Base-by-base conservation (phyloP, 225 moss, liverwort and hornwort genomes). In the Pleurozium schreberi region DNA sequence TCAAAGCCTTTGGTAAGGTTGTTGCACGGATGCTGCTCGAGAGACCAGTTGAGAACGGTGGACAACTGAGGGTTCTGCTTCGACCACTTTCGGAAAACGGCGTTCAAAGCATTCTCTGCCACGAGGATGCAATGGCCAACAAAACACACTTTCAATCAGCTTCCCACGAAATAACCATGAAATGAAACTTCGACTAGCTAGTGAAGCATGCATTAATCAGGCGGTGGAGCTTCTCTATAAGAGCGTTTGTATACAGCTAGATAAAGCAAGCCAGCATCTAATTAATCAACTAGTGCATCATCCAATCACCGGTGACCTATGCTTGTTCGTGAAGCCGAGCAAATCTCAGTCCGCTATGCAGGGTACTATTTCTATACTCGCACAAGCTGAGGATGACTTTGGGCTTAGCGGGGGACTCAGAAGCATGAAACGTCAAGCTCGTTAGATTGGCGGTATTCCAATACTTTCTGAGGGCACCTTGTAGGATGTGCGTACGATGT, bases 1-100 rank as follows among this genome's bases (percentile, higher is more conserved):
- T 12, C 22, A 4, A n/a, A 2, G 22, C 6, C 7, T 2, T 0
- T 5, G 9, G 30, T 25, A 3, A 26, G 16, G 31, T 23, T 43
- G 30, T 45, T 16, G n/a, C 75, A 85, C 27, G 75, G 85, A 66
- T 85, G 85, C 4, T 59, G 21, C 11, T 74, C 31, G 18, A 47
- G 36, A 16, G 85, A 23, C 74, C 59, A 74, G 73, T 60, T 85
- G 60, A 85, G 34, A 31, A 85, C 3, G 34, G 36, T 60, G 74
- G 74, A 60, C 74, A 85, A 33, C 34, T 85, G 61, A 33, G 85
- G 85, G 47, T 85, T 85, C 34, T 28, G 25, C 36, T 25, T 11
- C 34, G 61, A 22, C 74, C 61, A 85, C 10, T 17, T 38, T 60
- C 3, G 14, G 74, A 85, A 60, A 6, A 74, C 8, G 12, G 85